Evolutionary conservation across 768 basidiomycete genomes (phyloP).

Genomic region (Suillus alpinus): DNA sequence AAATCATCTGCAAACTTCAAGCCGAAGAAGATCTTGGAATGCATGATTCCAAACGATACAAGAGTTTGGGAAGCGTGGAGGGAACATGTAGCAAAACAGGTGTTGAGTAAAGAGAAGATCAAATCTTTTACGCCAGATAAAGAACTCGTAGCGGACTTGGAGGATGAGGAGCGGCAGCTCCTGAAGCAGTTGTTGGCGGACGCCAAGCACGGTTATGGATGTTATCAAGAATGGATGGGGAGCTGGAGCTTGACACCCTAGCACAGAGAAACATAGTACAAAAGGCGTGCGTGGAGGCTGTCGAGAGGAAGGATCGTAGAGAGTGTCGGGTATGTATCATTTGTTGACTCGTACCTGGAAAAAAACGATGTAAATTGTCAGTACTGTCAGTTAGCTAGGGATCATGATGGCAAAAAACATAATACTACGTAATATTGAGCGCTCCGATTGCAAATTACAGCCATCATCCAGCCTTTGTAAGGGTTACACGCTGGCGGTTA

Average conservation of each 20-base stretch:
- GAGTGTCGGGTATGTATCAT: neutral
- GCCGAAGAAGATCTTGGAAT: slow-evolving; percentile 12
- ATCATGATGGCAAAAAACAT: neutral
- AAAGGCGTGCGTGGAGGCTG: neutral
- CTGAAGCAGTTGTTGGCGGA: neutral
- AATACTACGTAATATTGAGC: neutral
- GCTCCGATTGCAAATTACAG: slow-evolving; percentile 15
- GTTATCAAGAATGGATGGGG: neutral
- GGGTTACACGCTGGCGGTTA: slow-evolving; percentile 7
- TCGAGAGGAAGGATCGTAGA: neutral
- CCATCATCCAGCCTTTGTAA: slow-evolving; percentile 8
- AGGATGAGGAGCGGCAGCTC: neutral
- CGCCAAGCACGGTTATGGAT: neutral
- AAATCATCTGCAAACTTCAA: neutral
- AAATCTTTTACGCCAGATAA: neutral
- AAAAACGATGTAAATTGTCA: neutral
- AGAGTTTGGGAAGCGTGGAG: slow-evolving; percentile 21
- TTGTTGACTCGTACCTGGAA: neutral
- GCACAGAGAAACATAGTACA: neutral
- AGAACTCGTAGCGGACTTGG: neutral
- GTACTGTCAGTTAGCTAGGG: neutral
- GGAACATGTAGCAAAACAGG: slow-evolving; percentile 12
- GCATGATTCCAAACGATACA: slow-evolving; percentile 21
- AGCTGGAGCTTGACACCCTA: neutral
- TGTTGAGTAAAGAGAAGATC: slow-evolving; percentile 1